These are phyloP conservation scores for Solanum virginianum DNA, from an alignment of 257 asterid genomes.

Conservation along the genomic window DNA sequence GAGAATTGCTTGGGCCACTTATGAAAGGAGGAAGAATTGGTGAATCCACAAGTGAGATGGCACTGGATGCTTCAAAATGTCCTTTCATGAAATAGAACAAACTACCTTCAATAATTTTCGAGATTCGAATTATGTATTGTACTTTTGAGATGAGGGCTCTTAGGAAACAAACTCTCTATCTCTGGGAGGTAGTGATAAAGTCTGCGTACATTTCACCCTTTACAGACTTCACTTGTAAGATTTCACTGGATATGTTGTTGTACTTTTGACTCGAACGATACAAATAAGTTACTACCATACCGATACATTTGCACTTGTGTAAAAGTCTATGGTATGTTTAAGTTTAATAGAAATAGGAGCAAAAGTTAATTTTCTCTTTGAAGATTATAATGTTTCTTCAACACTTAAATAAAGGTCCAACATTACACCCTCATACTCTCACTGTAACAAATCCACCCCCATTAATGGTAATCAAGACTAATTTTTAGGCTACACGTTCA, in stretches of 20 bases:
- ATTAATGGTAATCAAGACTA: too few relatives aligned
- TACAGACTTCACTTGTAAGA: too few relatives aligned
- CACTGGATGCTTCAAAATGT: conserved; percentile 17
- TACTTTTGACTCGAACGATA: neutral
- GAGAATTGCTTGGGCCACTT: conserved; percentile 42
- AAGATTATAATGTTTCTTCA: neutral
- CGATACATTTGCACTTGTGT: neutral
- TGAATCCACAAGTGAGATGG: neutral
- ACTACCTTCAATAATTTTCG: neutral
- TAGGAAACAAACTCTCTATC: too few relatives aligned
- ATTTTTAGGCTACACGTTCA: too few relatives aligned
- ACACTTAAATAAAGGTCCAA: neutral
- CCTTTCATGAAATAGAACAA: conserved; percentile 22
- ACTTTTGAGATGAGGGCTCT: neutral
- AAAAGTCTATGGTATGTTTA: neutral
- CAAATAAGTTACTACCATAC: neutral
- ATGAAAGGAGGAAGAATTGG: conserved; percentile 27
- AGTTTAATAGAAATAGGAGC: neutral
- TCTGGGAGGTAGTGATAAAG: too few relatives aligned
- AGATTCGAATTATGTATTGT: neutral
- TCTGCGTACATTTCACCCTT: too few relatives aligned
- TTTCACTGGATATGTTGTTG: too few relatives aligned
- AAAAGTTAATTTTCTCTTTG: neutral
- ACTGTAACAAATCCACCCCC: too few relatives aligned
- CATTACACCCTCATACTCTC: too few relatives aligned